Evolutionary conservation across 169 alveolate genomes (phyloP).

Genomic region (Plasmodium sp.): DNA sequence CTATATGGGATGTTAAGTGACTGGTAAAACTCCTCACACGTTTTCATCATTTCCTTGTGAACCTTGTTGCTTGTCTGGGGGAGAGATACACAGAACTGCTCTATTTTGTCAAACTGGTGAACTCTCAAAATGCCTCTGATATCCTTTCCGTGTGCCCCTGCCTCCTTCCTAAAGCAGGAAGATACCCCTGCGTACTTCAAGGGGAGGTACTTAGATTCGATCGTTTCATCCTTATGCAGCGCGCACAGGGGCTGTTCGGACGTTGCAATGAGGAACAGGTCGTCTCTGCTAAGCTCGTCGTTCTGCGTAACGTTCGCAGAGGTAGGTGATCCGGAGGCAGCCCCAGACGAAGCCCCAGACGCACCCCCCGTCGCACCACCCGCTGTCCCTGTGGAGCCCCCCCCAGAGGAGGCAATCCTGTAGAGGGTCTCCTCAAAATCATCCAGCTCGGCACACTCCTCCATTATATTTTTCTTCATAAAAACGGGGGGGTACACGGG

Average conservation of each 20-base stretch:
- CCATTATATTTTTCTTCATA: slow-evolving; percentile 96
- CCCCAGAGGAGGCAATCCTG: slow-evolving; percentile 79
- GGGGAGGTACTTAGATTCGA: slow-evolving; percentile 90
- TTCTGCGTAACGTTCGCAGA: slow-evolving; percentile 18
- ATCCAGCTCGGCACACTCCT: slow-evolving; percentile 96
- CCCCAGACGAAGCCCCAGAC: no score
- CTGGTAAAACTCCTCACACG: slow-evolving; percentile 97
- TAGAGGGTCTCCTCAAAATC: slow-evolving; percentile 98
- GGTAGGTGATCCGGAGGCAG: neutral
- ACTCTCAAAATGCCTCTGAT: slow-evolving; percentile 99
- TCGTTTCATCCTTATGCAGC: slow-evolving; percentile 91
- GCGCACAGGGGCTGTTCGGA: slow-evolving; percentile 99
- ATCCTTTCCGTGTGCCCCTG: slow-evolving; percentile 99
- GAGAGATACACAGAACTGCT: slow-evolving; percentile 95
- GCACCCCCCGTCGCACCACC: neutral
- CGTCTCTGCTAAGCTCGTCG: slow-evolving; percentile 87
- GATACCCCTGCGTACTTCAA: slow-evolving; percentile 97
- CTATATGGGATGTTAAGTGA: slow-evolving; percentile 96
- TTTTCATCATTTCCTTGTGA: slow-evolving; percentile 95
- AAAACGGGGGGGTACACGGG: slow-evolving; percentile 99
- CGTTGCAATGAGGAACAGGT: slow-evolving; percentile 97
- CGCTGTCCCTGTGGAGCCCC: neutral
- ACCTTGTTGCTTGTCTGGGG: slow-evolving; percentile 93
- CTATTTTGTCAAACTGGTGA: slow-evolving; percentile 99
- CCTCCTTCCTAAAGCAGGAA: slow-evolving; percentile 99